These are phyloP conservation scores for Persicaria tinctoria DNA, from an alignment of 148 eudicot species.

Conservation along the genomic window DNA sequence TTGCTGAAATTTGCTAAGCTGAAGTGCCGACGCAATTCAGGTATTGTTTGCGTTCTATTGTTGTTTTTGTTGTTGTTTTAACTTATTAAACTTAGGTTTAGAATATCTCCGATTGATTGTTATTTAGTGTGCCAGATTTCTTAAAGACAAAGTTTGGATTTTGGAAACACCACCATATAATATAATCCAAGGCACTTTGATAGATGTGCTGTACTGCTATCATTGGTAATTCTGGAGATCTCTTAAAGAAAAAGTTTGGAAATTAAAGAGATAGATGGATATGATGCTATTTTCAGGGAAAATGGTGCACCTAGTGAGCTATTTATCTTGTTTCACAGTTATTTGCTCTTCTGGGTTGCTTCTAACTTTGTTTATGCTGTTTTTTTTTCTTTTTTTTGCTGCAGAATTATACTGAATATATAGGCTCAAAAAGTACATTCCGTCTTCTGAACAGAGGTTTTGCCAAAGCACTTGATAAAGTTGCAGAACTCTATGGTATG, in stretches of 20 bases:
- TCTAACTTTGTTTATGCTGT: background rate
- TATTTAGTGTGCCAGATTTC: constrained; percentile 58
- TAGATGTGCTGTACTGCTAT: constrained; percentile 54
- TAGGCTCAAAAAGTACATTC: constrained; percentile 89
- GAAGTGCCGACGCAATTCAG: too few species aligned
- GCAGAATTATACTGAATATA: constrained; percentile 81
- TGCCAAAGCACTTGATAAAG: constrained; percentile 99
- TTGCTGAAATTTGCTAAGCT: too few species aligned
- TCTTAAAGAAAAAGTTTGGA: constrained; percentile 84
- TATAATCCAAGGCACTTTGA: constrained; percentile 74
- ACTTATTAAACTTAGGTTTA: too few species aligned
- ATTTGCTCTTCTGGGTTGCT: background rate
- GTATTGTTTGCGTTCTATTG: too few species aligned
- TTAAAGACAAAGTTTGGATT: background rate
- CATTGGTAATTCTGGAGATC: constrained; percentile 96
- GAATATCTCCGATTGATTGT: constrained; percentile 28
- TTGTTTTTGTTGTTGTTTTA: too few species aligned
- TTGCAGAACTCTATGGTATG: constrained; percentile 93
- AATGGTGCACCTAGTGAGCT: constrained; percentile 83
- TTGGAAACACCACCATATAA: constrained; percentile 45
- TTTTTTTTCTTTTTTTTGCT: constrained; percentile 13
- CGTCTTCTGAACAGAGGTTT: constrained; percentile 98
- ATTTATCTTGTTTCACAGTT: background rate
- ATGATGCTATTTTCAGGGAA: constrained; percentile 78
- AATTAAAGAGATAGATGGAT: constrained; percentile 67